These are phyloP conservation scores for Pontederia crassipes DNA, from an alignment of 176 grass and related monocot species.

Conservation along the genomic window DNA sequence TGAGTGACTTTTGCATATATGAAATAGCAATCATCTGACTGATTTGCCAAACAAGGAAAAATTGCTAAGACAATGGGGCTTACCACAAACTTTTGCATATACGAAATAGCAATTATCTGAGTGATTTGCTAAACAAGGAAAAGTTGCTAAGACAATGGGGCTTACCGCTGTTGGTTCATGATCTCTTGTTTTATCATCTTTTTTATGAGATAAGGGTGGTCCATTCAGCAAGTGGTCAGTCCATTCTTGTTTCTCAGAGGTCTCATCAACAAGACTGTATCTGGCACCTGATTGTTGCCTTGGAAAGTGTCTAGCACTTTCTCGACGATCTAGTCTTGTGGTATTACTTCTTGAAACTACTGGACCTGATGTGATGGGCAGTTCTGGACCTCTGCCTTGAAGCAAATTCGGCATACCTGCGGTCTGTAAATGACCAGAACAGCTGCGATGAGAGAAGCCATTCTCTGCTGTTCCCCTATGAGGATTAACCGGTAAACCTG, in stretches of 20 bases:
- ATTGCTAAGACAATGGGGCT: slow-evolving; percentile 11
- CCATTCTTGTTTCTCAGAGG: slow-evolving; percentile 53
- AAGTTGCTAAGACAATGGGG: not conserved
- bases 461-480: slow-evolving; percentile 48
- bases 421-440: slow-evolving; percentile 60
- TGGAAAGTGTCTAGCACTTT: slow-evolving; percentile 45
- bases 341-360: slow-evolving; percentile 44
- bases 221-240: slow-evolving; percentile 57
- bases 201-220: slow-evolving; percentile 81
- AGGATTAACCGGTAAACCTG: slow-evolving; percentile 63
- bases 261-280: slow-evolving; percentile 42
- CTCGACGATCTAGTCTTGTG: slow-evolving; percentile 54
- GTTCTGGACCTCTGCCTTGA: slow-evolving; percentile 36
- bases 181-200: slow-evolving; percentile 44
- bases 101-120: not conserved
- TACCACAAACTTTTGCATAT: slow-evolving; percentile 24
- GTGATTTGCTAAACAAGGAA: slow-evolving; percentile 8
- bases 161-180: slow-evolving; percentile 71
- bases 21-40: not conserved
- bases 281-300: slow-evolving; percentile 48
- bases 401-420: slow-evolving; percentile 48
- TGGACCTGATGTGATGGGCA: slow-evolving; percentile 39
- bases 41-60: slow-evolving; percentile 12
- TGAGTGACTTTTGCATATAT: not conserved
- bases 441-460: slow-evolving; percentile 37